Evolutionary conservation across 2,329 filamentous ascomycete genomes (phyloP).

Genomic region (Parastagonospora nodorum): DNA sequence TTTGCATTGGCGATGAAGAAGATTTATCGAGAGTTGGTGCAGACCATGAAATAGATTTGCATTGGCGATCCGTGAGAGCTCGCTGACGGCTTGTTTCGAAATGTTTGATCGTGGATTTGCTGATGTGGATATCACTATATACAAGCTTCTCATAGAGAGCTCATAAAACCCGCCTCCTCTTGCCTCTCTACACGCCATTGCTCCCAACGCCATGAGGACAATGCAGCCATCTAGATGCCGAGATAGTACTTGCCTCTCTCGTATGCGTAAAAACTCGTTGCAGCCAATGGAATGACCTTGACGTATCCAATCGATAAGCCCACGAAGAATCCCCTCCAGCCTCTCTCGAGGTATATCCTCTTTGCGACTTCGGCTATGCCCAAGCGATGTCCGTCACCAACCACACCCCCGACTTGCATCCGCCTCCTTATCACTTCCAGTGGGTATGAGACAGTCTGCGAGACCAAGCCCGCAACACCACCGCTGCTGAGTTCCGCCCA

Average conservation of each 20-base stretch:
- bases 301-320: constrained; percentile 93
- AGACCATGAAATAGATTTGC: constrained; percentile 70
- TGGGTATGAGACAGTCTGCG: constrained; percentile 91
- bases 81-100: too few relatives aligned
- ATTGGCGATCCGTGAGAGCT: too few relatives aligned
- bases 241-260: constrained; percentile 65
- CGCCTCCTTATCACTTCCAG: constrained; percentile 88
- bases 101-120: too few relatives aligned
- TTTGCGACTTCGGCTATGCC: constrained; percentile 77
- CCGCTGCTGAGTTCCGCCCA: constrained; percentile 88
- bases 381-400: constrained; percentile 83
- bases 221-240: constrained; percentile 46
- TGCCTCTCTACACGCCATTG: too few relatives aligned
- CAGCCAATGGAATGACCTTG: constrained; percentile 89
- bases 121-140: too few relatives aligned
- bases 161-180: too few relatives aligned
- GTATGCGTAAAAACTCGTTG: constrained; percentile 72
- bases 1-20: too few relatives aligned
- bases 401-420: constrained; percentile 95
- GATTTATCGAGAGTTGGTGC: constrained; percentile 73
- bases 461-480: constrained; percentile 83
- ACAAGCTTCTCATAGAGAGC: too few relatives aligned
- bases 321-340: constrained; percentile 84
- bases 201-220: background rate
- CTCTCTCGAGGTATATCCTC: constrained; percentile 76